These are phyloP conservation scores for Berberis thunbergii DNA, from an alignment of 164 flowering plant species.

Conservation along the genomic window DNA sequence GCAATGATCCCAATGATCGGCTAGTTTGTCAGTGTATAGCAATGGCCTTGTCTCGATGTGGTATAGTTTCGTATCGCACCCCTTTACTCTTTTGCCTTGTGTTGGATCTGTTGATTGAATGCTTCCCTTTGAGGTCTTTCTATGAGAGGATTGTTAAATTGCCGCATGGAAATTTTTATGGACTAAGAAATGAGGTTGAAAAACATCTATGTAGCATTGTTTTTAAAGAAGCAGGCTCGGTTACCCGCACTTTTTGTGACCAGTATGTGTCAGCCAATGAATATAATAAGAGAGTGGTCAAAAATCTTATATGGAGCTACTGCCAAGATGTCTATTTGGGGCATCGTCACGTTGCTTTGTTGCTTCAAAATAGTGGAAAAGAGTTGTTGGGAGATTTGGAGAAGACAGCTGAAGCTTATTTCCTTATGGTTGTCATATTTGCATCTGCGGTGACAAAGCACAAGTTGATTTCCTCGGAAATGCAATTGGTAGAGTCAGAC, in stretches of 20 bases:
- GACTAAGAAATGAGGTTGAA: conserved; percentile 26
- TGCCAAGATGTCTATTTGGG: conserved; percentile 55
- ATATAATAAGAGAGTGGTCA: conserved; percentile 46
- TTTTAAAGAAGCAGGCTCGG: conserved; percentile 82
- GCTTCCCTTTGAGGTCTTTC: conserved; percentile 51
- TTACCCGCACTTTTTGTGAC: conserved; percentile 69
- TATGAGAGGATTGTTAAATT: conserved; percentile 24
- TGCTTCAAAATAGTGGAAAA: conserved; percentile 34
- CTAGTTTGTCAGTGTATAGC: conserved; percentile 58
- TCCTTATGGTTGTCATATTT: conserved; percentile 88
- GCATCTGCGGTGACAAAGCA: conserved; percentile 74
- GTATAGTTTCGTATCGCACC: conserved; percentile 31
- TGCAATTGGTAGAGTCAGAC: conserved; percentile 44
- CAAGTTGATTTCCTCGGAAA: conserved; percentile 33
- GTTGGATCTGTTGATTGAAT: conserved; percentile 50
- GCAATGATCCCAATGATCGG: conserved; percentile 15
- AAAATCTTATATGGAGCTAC: conserved; percentile 61
- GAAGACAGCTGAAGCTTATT: conserved; percentile 84
- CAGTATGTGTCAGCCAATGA: conserved; percentile 60
- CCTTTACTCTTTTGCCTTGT: conserved; percentile 50
- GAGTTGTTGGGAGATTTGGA: conserved; percentile 55
- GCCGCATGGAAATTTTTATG: conserved; percentile 9
- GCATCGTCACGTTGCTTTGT: conserved; percentile 42
- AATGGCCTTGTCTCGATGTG: conserved; percentile 62
- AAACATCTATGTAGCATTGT: conserved; percentile 41